These are phyloP conservation scores for Lentinus tigrinus DNA, from an alignment of 768 basidiomycete species.

Conservation along the genomic window DNA sequence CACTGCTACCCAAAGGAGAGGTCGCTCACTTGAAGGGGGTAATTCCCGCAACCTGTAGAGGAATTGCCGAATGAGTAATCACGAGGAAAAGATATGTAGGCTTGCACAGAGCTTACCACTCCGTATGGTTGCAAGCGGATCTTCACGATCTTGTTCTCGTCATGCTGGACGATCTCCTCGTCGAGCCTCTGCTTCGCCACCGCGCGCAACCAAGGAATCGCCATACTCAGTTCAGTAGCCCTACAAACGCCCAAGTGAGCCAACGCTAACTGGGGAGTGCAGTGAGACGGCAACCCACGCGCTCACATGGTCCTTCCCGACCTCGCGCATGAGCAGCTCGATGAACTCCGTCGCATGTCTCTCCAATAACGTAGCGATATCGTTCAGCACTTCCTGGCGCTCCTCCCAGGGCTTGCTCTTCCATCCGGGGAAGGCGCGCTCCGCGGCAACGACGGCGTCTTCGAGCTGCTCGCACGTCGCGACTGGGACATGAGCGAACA, in stretches of 20 bases:
- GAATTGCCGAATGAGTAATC: too few species aligned
- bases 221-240: neutral
- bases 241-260: neutral
- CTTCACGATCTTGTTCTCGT: neutral
- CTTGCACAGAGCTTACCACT: neutral
- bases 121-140: constrained; percentile 6
- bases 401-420: constrained; percentile 1
- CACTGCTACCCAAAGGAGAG: neutral
- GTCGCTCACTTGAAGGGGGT: constrained; percentile 2
- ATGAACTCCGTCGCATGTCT: neutral
- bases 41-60: neutral
- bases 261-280: neutral
- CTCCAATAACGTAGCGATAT: neutral
- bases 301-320: constrained; percentile 3
- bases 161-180: constrained; percentile 1
- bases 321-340: constrained; percentile 4
- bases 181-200: neutral
- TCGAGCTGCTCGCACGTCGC: constrained; percentile 12
- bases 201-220: neutral
- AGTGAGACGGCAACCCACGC: neutral
- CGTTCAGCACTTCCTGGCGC: neutral
- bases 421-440: constrained; percentile 10
- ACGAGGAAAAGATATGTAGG: neutral
- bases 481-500: constrained; percentile 7
- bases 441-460: constrained; percentile 5